Percentiles rank a stretch among this genome's conserved stretches.
Conservation (phyloP, 2,329 filamentous ascomycete genomes). For the Neopestalotiopsis rosae region DNA sequence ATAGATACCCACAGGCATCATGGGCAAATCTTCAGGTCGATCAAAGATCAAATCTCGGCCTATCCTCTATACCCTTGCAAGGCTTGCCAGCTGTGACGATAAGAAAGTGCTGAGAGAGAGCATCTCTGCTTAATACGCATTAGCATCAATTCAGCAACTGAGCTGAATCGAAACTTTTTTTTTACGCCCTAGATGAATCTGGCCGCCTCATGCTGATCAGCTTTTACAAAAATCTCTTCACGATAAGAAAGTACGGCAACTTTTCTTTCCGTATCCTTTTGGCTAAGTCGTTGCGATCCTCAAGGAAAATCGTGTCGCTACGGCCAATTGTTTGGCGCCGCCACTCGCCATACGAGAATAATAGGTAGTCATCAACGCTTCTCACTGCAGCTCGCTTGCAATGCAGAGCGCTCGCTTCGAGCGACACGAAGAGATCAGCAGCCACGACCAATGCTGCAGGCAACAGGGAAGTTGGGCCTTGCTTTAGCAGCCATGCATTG, state of each 20-base stretch:
- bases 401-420: background rate
- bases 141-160: background rate
- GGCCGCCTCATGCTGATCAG: background rate
- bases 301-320: background rate
- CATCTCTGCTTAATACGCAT: background rate
- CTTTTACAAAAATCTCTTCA: too few relatives aligned
- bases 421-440: background rate
- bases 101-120: background rate
- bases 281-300: background rate
- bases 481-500: background rate
- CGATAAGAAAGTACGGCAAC: background rate
- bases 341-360: background rate
- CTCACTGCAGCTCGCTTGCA: constrained; percentile 1
- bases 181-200: background rate
- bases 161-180: background rate
- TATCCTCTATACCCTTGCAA: background rate
- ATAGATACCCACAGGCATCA: too few relatives aligned
- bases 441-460: background rate
- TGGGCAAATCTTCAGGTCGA: background rate
- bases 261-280: background rate
- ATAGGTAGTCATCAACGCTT: background rate
- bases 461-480: background rate
- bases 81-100: too few relatives aligned
- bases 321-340: background rate
- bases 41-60: background rate